Percentiles rank a stretch among this genome's conserved stretches.
phyloP scores from a whole-genome alignment of 371 early-diverging fungal species.

The Haplosporangium sp. region DNA sequence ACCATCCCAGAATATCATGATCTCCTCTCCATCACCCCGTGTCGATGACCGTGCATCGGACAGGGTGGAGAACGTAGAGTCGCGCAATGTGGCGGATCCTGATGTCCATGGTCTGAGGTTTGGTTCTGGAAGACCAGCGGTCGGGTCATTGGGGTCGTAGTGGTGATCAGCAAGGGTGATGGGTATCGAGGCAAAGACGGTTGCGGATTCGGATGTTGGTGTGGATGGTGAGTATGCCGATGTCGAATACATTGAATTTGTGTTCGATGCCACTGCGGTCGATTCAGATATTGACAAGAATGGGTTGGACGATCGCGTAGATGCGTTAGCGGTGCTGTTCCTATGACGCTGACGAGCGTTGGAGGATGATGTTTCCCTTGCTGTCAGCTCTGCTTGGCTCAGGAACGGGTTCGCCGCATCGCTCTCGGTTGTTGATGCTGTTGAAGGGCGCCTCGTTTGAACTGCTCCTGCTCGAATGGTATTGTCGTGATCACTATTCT shows the following conservation, averaged over 20 bases:
- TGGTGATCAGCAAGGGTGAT: constrained; percentile 16
- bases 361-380: background rate
- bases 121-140: constrained; percentile 12
- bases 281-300: constrained; percentile 37
- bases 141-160: constrained; percentile 16
- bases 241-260: background rate
- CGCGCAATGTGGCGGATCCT: constrained; percentile 22
- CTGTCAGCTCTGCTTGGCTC: constrained; percentile 20
- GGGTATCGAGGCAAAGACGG: constrained; percentile 34
- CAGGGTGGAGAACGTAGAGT: constrained; percentile 49
- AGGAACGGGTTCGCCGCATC: constrained; percentile 30
- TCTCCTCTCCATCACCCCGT: constrained; percentile 50
- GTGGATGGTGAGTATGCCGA: constrained; percentile 4
- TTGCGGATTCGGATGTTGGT: constrained; percentile 14
- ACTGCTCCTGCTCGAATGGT: background rate
- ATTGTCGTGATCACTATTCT: background rate
- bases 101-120: constrained; percentile 44
- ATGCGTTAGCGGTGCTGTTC: background rate
- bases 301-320: constrained; percentile 30
- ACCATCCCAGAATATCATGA: constrained; percentile 56
- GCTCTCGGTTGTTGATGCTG: background rate
- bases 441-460: background rate
- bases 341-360: background rate
- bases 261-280: background rate
- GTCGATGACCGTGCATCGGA: constrained; percentile 50